Base-by-base conservation (phyloP, 2,329 filamentous ascomycete species). In the Incumbomyces lentus region DNA sequence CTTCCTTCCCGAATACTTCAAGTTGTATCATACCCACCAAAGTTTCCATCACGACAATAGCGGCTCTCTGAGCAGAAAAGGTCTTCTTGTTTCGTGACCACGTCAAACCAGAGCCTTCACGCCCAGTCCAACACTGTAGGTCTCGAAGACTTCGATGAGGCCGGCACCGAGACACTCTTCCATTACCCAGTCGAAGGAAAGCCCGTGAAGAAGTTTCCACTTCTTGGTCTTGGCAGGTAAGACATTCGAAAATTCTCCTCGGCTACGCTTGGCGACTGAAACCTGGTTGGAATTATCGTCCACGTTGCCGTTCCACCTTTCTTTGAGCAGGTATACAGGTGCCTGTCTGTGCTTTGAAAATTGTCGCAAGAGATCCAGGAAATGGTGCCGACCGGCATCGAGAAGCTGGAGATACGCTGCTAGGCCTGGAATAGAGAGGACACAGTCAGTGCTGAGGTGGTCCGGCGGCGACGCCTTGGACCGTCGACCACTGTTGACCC, bases 251-350 rank as follows among this genome's bases (percentile, higher is more conserved):
- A 72, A 76, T 52, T 80, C 76, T 0, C 78, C 75, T 41, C 77
- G 64, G 10, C 68, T 66, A 41, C 70, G 67, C 59, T 78, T 79
- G 26, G 72, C 71, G 36, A 65, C 59, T 19, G 68, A 68, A 26
- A 69, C 65, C 16, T 62, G 62, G 42, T 61, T 65, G 13, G 67
- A 63, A 3, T 63, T 63, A n/a, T 19, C 29, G 33, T 72, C 67
- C 3, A 78, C 64, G 6, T 76, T 76, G n/a, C 78, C 79, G 50
- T 82, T 74, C 79, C 79, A 82, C 16, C 75, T 72, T 57, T 82
- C 78, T 18, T 68, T 68, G 6, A 82, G 62, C 6, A 77, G 59
- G 36, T 69, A 65, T 26, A 76, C 53, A 0, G 78, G 76, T 1
- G 70, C 70, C 58, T 81, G 76, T 16, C 47, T 54, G 34, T 68